These are phyloP conservation scores for Penicillium freii DNA, from an alignment of 2,329 filamentous ascomycete genomes.

Conservation along the genomic window DNA sequence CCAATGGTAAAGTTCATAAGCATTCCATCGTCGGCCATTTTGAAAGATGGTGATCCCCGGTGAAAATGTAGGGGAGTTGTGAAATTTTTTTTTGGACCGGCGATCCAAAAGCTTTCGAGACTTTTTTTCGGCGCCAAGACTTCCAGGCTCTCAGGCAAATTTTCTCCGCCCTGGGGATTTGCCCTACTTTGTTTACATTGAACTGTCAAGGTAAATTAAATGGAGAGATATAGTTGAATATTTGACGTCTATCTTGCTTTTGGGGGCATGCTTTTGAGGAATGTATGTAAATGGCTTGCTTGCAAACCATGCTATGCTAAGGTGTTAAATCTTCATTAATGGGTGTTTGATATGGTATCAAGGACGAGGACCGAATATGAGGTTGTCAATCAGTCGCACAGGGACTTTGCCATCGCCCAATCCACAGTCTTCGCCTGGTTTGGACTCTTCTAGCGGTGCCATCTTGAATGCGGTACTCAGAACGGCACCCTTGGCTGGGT, in stretches of 20 bases:
- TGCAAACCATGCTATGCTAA: neutral
- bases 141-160: slow-evolving; percentile 25
- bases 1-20: slow-evolving; percentile 85
- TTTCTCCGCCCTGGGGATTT: slow-evolving; percentile 35
- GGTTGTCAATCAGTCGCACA: slow-evolving; percentile 91
- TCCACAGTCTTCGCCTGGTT: slow-evolving; percentile 66
- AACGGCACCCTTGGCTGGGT: slow-evolving; percentile 70
- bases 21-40: slow-evolving; percentile 93
- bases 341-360: slow-evolving; percentile 5
- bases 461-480: slow-evolving; percentile 91
- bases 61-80: neutral
- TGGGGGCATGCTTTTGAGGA: neutral
- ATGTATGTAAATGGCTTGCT: neutral
- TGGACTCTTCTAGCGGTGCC: slow-evolving; percentile 70
- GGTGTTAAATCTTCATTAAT: neutral
- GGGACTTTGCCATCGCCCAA: slow-evolving; percentile 70
- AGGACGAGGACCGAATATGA: slow-evolving; percentile 59
- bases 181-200: slow-evolving; percentile 33
- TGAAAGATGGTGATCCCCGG: slow-evolving; percentile 12
- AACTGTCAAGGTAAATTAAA: neutral
- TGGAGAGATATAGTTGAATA: slow-evolving; percentile 3
- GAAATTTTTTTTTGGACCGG: slow-evolving; percentile 8
- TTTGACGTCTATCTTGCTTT: neutral
- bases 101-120: slow-evolving; percentile 20
- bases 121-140: slow-evolving; percentile 28